Conservation (phyloP, 352 stramenopile species). For the Blastocystis sp. region DNA sequence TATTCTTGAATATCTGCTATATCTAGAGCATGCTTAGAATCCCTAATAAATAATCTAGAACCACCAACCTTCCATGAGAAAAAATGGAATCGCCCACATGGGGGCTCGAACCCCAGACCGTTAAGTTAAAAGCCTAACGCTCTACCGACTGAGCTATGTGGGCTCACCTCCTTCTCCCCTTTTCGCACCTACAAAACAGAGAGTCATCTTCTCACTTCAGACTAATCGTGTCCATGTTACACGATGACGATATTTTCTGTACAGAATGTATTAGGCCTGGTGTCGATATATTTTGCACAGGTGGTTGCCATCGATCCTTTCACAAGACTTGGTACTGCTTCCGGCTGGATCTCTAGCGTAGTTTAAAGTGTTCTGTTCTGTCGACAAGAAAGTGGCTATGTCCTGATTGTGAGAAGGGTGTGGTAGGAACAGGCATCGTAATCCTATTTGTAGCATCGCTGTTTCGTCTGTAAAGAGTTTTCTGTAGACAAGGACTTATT, state of each 20-base stretch:
- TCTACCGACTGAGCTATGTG: constrained; percentile 59
- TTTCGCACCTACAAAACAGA: neutral
- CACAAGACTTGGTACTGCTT: neutral
- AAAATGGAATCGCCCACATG: constrained; percentile 30
- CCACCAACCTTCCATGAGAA: neutral
- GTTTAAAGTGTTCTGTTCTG: neutral
- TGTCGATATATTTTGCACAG: neutral
- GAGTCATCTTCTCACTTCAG: neutral
- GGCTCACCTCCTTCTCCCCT: neutral
- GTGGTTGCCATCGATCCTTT: neutral
- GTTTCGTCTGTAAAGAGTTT: neutral
- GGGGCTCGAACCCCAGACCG: constrained; percentile 58
- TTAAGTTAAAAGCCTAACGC: constrained; percentile 61
- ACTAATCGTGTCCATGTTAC: neutral
- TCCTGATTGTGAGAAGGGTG: constrained; percentile 27
- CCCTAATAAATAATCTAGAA: too few relatives aligned
- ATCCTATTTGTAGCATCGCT: neutral
- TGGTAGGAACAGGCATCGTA: neutral
- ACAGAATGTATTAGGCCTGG: neutral
- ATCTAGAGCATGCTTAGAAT: neutral
- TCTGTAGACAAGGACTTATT: neutral
- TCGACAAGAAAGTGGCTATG: neutral
- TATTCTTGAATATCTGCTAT: constrained; percentile 4
- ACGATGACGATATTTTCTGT: neutral
- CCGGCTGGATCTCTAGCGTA: neutral